Percentiles rank a stretch among this genome's conserved stretches.
phyloP scores from a whole-genome alignment of 202 grass and related monocot genomes.

The Carex sylvatica region DNA sequence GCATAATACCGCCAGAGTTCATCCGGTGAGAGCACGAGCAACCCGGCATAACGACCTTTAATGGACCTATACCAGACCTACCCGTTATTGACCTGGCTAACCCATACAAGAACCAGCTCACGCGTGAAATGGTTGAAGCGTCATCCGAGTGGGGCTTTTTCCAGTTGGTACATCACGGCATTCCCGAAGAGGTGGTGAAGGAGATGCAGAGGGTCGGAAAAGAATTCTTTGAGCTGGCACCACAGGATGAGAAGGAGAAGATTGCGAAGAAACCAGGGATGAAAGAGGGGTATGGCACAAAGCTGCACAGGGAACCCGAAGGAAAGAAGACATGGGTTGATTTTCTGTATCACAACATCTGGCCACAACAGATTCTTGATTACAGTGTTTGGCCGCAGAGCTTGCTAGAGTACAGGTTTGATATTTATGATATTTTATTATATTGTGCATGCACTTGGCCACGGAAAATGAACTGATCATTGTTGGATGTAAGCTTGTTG shows the following conservation, averaged over 20 bases:
- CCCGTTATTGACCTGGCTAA: slow-evolving; percentile 58
- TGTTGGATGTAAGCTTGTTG: no score
- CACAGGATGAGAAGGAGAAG: slow-evolving; percentile 53
- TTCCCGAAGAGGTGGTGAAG: slow-evolving; percentile 38
- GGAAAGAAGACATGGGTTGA: slow-evolving; percentile 76
- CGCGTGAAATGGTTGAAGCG: slow-evolving; percentile 26
- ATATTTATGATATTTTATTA: not conserved
- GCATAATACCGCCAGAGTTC: slow-evolving; percentile 49
- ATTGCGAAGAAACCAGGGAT: slow-evolving; percentile 38
- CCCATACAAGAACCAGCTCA: slow-evolving; percentile 8
- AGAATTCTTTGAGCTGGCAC: slow-evolving; percentile 57
- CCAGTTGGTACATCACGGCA: slow-evolving; percentile 69
- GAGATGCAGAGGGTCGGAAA: slow-evolving; percentile 67
- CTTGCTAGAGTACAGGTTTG: slow-evolving; percentile 40
- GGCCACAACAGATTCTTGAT: slow-evolving; percentile 41
- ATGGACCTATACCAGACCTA: slow-evolving; percentile 28
- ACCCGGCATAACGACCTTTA: slow-evolving; percentile 49
- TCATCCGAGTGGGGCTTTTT: slow-evolving; percentile 71
- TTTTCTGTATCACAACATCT: slow-evolving; percentile 67
- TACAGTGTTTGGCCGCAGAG: slow-evolving; percentile 46
- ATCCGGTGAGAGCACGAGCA: slow-evolving; percentile 46
- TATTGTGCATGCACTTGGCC: not conserved
- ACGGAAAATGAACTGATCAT: not conserved
- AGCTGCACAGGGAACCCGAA: slow-evolving; percentile 31
- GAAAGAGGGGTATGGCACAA: slow-evolving; percentile 61